These are phyloP conservation scores for Xeromyces bisporus DNA, from an alignment of 495 filamentous ascomycete species.

Conservation along the genomic window DNA sequence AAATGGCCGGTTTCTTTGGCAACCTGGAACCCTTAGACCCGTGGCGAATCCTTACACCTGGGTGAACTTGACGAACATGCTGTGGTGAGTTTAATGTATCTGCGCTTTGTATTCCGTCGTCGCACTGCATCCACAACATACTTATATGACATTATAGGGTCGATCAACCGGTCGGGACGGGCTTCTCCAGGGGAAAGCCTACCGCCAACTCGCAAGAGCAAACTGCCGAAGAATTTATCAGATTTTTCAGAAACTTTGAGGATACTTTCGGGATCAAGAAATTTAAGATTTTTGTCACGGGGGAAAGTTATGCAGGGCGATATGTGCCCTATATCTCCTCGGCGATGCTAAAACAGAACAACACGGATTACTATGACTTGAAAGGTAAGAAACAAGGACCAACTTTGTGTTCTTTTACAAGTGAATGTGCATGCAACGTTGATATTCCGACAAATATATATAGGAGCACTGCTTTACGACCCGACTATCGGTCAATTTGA, in stretches of 20 bases:
- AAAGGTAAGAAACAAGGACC: constrained; percentile 16
- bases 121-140: not conserved
- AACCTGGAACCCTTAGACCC: constrained; percentile 39
- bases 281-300: constrained; percentile 44
- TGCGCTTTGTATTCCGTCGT: not conserved
- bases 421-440: no score
- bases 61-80: constrained; percentile 48
- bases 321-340: constrained; percentile 40
- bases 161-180: constrained; percentile 40
- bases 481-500: constrained; percentile 27
- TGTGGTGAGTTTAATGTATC: constrained; percentile 26
- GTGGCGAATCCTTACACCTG: constrained; percentile 46
- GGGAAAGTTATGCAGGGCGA: constrained; percentile 41
- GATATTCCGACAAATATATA: not conserved
- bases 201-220: constrained; percentile 37
- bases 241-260: constrained; percentile 49
- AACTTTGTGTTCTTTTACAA: no score
- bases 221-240: constrained; percentile 39
- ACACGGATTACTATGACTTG: constrained; percentile 32
- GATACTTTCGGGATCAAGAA: constrained; percentile 42
- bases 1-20: constrained; percentile 48
- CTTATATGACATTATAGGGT: constrained; percentile 14
- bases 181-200: constrained; percentile 38
- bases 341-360: constrained; percentile 32
- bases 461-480: constrained; percentile 26